Conservation (phyloP, 106 monocot genomes). For the Platanthera zijinensis region DNA sequence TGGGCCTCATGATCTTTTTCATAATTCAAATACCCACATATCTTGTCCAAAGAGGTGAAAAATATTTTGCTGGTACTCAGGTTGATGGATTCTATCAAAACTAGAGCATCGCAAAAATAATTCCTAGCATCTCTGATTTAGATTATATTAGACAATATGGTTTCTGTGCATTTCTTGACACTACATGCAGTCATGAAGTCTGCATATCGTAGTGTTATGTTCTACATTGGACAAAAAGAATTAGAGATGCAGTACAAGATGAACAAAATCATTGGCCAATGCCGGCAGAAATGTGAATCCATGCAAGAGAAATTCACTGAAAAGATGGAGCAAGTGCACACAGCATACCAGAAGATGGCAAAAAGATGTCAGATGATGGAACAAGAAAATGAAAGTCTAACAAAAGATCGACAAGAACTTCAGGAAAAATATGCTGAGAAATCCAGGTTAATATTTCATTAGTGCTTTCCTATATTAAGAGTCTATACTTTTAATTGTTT, state of each 20-base stretch:
- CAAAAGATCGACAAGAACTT: constrained; percentile 88
- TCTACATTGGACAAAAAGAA: constrained; percentile 88
- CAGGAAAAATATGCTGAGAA: constrained; percentile 98
- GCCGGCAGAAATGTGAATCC: constrained; percentile 74
- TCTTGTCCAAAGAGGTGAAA: background rate
- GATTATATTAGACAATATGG: background rate
- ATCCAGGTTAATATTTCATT: constrained; percentile 50
- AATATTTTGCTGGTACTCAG: background rate
- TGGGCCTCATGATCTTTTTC: background rate
- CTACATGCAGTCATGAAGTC: constrained; percentile 72
- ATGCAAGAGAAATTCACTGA: constrained; percentile 95
- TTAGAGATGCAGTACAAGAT: constrained; percentile 96
- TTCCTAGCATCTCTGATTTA: background rate
- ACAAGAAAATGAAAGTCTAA: constrained; percentile 71
- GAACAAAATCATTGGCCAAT: constrained; percentile 80
- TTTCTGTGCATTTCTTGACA: constrained; percentile 15
- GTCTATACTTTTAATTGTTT: background rate
- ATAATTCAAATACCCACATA: background rate
- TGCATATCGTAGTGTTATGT: constrained; percentile 87
- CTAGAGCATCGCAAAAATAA: background rate
- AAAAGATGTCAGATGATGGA: constrained; percentile 95
- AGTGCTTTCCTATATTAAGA: background rate
- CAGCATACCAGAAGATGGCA: constrained; percentile 87
- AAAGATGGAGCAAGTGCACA: constrained; percentile 78
- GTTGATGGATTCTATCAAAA: background rate